phyloP scores from a whole-genome alignment of 164 flowering plant genomes.

The Vitis cinerea region DNA sequence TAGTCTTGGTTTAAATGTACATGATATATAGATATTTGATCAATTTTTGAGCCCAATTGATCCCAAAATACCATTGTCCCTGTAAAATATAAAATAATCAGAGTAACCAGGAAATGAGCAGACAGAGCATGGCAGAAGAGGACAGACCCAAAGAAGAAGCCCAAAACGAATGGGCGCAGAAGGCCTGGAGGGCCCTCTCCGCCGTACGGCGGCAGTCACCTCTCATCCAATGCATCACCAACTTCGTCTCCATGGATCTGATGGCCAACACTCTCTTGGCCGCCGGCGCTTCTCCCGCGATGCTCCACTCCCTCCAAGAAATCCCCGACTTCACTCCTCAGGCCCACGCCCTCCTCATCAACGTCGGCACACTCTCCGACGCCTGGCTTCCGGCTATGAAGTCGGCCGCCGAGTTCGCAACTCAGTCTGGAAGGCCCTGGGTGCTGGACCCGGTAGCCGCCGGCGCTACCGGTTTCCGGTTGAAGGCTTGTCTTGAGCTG shows the following conservation, averaged over 20 bases:
- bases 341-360: constrained; percentile 53
- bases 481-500: constrained; percentile 68
- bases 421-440: constrained; percentile 59
- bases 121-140: constrained; percentile 8
- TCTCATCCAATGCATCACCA: constrained; percentile 90
- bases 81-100: too few species aligned
- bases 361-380: constrained; percentile 75
- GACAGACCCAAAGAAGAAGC: neutral
- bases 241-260: constrained; percentile 90
- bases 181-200: constrained; percentile 49
- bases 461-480: constrained; percentile 63
- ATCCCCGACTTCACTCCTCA: constrained; percentile 84
- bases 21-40: too few species aligned
- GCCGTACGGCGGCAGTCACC: constrained; percentile 51
- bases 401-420: constrained; percentile 51
- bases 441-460: constrained; percentile 94
- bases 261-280: constrained; percentile 81
- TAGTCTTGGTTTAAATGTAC: too few species aligned
- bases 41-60: too few species aligned
- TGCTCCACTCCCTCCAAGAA: constrained; percentile 73
- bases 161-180: constrained; percentile 28
- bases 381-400: constrained; percentile 82
- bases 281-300: constrained; percentile 94
- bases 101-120: neutral
- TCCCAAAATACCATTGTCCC: too few species aligned